Base-by-base conservation (phyloP, 2,329 filamentous ascomycete species). In the Cladosporium colombiae region DNA sequence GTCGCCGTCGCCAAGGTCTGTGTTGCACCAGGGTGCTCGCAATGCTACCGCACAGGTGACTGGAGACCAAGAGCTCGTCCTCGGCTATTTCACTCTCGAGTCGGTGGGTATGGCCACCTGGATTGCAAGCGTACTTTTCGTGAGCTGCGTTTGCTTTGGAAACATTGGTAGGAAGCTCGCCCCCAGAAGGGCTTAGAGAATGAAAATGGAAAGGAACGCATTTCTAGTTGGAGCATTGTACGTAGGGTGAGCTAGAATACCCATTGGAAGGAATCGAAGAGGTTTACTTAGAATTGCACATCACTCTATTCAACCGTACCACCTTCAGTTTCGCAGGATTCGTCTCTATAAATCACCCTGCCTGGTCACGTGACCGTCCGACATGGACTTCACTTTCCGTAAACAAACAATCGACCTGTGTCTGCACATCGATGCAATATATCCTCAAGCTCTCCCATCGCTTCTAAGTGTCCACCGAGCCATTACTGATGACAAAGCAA, bases 81-180 rank as follows among this genome's bases (percentile, higher is more conserved):
- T 76, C 4, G 86, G 84, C 55, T 81, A 86, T 67, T 85, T 85
- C 66, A 86, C 81, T 62, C 85, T 87, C 61, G 86, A 91, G 71
- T 87, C 82, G 7, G 77, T 93, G 1, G 91, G 90, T 65, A 85
- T 90, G 21, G 89, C 88, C 14, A 91, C 93, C 5, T 99, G 95
- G 94, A 90, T 97, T 74, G 84, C 94, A 27, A 97, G 92, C 74
- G 93, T 98, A 29, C 80, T 99, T 60, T 99, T 97, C 76, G 97
- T 95, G 79, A 96, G 92, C 74, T 93, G 92, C 71, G 87, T 98
- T 11, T 97, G 93, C 79, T 97, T 99, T 82, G 95, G 95, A 13
- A 98, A 97, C 75, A 92, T 99, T 74, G 95, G 95, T 14, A 84
- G 95, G 68, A 85, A 91, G 68, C 79, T 98, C 69, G 88, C 89